Conservation (phyloP, 345 rosid species). For the Laguncularia racemosa region DNA sequence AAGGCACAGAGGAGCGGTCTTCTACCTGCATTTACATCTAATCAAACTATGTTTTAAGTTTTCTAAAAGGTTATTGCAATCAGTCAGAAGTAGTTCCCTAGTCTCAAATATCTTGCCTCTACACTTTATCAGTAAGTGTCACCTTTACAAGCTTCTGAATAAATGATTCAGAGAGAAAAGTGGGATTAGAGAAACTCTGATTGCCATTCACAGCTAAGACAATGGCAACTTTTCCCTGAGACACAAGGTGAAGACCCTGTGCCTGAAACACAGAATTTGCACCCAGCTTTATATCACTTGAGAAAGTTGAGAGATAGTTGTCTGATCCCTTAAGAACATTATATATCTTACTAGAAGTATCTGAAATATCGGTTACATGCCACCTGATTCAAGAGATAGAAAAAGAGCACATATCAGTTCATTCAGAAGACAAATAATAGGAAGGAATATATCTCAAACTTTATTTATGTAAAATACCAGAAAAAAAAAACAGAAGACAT, state of each 20-base stretch:
- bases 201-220: conserved; percentile 39
- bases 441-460: not conserved
- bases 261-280: conserved; percentile 32
- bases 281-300: conserved; percentile 30
- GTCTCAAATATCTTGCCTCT: too few species aligned
- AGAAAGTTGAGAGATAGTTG: conserved; percentile 25
- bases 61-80: too few species aligned
- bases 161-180: conserved; percentile 12
- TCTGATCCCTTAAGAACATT: conserved; percentile 36
- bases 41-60: too few species aligned
- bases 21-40: conserved; percentile 37
- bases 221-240: conserved; percentile 55
- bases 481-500: too few species aligned
- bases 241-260: conserved; percentile 41
- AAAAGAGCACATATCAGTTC: not conserved
- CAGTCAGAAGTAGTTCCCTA: too few species aligned
- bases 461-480: too few species aligned
- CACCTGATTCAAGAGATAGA: conserved; percentile 4
- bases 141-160: conserved; percentile 53
- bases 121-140: not conserved
- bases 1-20: conserved; percentile 56
- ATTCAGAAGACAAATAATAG: not conserved
- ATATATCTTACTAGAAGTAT: conserved; percentile 23
- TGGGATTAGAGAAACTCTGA: conserved; percentile 15
- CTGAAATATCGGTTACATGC: conserved; percentile 1